Percentiles rank a stretch among this genome's conserved stretches.
These are phyloP conservation scores for Daedaleopsis nitida DNA, from an alignment of 768 basidiomycete species.

Conservation along the genomic window DNA sequence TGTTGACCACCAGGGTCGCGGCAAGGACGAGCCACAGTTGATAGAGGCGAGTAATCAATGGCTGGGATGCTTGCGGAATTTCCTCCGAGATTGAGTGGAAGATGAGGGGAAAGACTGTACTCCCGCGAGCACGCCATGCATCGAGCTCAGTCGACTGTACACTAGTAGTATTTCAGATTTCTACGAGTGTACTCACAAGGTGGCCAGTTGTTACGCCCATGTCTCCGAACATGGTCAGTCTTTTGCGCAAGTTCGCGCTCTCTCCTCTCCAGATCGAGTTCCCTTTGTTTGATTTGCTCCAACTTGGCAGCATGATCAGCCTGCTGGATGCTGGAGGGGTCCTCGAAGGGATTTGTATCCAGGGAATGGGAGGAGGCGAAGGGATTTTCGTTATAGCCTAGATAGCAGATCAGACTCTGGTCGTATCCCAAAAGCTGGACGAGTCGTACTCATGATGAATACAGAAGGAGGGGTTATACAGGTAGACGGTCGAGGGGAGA, in stretches of 20 bases:
- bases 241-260: conserved; percentile 74
- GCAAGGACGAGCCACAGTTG: conserved; percentile 93
- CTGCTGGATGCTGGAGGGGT: conserved; percentile 52
- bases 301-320: conserved; percentile 42
- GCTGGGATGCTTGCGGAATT: conserved; percentile 79
- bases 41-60: conserved; percentile 83
- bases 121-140: neutral
- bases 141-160: neutral
- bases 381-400: conserved; percentile 62
- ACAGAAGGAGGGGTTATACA: conserved; percentile 19
- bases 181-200: conserved; percentile 57
- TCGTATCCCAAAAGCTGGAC: neutral
- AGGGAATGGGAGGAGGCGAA: conserved; percentile 85
- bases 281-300: conserved; percentile 75
- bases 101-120: conserved; percentile 86
- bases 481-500: conserved; percentile 13
- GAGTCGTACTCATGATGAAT: conserved; percentile 13
- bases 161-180: neutral
- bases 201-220: conserved; percentile 94
- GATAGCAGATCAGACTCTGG: neutral
- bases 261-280: conserved; percentile 78
- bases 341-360: conserved; percentile 89
- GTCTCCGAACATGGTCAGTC: conserved; percentile 66
- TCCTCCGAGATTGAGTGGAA: conserved; percentile 92
- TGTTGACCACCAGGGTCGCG: conserved; percentile 81